Conservation (phyloP, 2,329 filamentous ascomycete species). For the Monilinia vaccinii-corymbosi region DNA sequence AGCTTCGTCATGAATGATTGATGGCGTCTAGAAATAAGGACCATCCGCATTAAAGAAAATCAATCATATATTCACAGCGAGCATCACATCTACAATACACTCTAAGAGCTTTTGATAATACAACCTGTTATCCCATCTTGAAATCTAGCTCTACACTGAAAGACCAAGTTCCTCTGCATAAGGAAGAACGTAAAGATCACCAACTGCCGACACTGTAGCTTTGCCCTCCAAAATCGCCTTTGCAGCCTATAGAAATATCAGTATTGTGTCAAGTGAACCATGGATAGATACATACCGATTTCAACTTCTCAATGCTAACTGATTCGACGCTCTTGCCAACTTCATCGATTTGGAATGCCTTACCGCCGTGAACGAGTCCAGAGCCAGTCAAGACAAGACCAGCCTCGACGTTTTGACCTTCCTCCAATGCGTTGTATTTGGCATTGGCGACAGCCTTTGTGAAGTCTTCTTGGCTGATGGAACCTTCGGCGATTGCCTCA, state of each 20-base stretch:
- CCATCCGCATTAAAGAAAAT: constrained; percentile 9
- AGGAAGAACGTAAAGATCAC: constrained; percentile 83
- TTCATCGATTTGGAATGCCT: constrained; percentile 76
- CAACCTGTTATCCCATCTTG: constrained; percentile 20
- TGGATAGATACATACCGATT: constrained; percentile 55
- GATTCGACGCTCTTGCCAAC: constrained; percentile 69
- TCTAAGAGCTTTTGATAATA: constrained; percentile 31
- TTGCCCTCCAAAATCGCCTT: constrained; percentile 82
- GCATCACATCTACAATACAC: constrained; percentile 28
- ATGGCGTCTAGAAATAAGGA: background rate
- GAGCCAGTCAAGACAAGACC: constrained; percentile 78
- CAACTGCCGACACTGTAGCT: constrained; percentile 81
- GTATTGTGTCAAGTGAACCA: constrained; percentile 19
- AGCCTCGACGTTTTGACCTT: constrained; percentile 66
- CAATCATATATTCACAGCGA: constrained; percentile 22
- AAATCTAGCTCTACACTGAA: constrained; percentile 61
- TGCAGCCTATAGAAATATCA: constrained; percentile 54
- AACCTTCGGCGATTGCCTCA: constrained; percentile 69
- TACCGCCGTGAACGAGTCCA: constrained; percentile 70
- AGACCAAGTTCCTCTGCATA: constrained; percentile 92
- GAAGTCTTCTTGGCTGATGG: constrained; percentile 74
- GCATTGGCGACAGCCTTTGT: constrained; percentile 86
- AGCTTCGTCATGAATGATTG: background rate
- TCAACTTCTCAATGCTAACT: constrained; percentile 76
- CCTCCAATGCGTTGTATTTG: constrained; percentile 84